Evolutionary conservation across 23 red algal genomes (phyloP).

Genomic region (Cyanidioschyzon merolae): DNA sequence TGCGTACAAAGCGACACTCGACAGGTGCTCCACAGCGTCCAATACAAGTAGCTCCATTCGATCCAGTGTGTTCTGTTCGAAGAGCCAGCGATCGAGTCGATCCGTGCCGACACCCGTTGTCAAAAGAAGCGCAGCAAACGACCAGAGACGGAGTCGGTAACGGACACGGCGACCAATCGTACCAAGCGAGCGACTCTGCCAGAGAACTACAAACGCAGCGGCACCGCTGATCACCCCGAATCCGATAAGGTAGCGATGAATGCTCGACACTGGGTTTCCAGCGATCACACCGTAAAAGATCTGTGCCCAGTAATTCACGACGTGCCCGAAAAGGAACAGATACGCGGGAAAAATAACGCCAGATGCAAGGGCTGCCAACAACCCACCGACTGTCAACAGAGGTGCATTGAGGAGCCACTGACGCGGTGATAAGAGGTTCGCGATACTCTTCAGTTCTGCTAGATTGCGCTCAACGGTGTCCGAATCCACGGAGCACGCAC

Average conservation of each 20-base stretch:
- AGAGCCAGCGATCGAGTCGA: conserved; percentile 8
- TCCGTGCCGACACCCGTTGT: not conserved
- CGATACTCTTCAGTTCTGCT: not conserved
- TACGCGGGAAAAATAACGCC: not conserved
- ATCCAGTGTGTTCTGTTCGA: not conserved
- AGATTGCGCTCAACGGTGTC: not conserved
- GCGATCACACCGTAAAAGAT: not conserved
- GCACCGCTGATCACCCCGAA: not conserved
- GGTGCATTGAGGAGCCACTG: not conserved
- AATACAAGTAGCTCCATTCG: not conserved
- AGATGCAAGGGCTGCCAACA: not conserved
- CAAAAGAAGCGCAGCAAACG: conserved; percentile 4
- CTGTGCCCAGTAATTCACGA: not conserved
- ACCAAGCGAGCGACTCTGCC: not conserved
- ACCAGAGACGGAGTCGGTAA: conserved; percentile 7
- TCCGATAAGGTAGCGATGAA: not conserved
- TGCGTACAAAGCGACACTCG: not conserved
- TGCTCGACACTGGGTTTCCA: not conserved
- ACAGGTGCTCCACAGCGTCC: conserved; percentile 2
- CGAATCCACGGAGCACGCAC: not conserved
- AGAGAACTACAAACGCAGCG: not conserved
- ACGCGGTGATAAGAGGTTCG: not conserved
- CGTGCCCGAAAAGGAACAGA: not conserved
- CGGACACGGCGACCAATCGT: not conserved
- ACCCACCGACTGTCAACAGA: not conserved